phyloP scores from a whole-genome alignment of 1,284 basidiomycete genomes.

The Phylloporus sp. region DNA sequence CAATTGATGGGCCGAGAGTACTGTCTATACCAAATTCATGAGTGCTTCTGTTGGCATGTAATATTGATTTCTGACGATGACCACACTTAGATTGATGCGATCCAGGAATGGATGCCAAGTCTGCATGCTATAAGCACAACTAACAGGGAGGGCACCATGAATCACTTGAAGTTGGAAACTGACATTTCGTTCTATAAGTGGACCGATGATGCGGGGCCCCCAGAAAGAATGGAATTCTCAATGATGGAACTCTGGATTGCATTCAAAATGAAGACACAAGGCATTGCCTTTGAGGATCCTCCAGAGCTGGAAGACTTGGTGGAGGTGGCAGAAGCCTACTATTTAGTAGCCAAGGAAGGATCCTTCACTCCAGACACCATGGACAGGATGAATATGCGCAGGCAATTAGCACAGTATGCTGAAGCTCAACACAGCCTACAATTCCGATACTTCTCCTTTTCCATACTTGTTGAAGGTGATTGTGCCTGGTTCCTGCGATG shows the following conservation, averaged over 20 bases:
- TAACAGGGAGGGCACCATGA: not conserved
- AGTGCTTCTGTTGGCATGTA: not conserved
- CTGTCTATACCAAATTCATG: slow-evolving; percentile 3
- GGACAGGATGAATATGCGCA: not conserved
- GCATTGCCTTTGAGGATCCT: not conserved
- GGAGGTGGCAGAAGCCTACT: not conserved
- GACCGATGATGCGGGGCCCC: not conserved
- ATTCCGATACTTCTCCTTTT: slow-evolving; percentile 27
- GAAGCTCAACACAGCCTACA: slow-evolving; percentile 17
- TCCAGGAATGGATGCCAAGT: slow-evolving; percentile 2
- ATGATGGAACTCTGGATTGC: slow-evolving; percentile 4
- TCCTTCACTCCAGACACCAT: not conserved
- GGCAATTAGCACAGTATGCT: slow-evolving; percentile 15
- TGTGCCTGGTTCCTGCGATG: slow-evolving; percentile 33
- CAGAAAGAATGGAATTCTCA: slow-evolving; percentile 2
- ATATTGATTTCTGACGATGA: not conserved
- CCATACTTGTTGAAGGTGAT: slow-evolving; percentile 17
- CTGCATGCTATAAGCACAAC: slow-evolving; percentile 6
- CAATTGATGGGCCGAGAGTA: not conserved
- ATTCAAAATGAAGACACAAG: not conserved
- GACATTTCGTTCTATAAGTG: slow-evolving; percentile 11
- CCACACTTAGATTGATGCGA: not conserved
- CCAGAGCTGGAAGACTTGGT: not conserved
- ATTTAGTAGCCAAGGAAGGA: not conserved
- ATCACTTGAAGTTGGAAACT: not conserved